These are phyloP conservation scores for Pneumocystis oryctolagi DNA, from an alignment of 1,139 yeast genomes.

Conservation along the genomic window DNA sequence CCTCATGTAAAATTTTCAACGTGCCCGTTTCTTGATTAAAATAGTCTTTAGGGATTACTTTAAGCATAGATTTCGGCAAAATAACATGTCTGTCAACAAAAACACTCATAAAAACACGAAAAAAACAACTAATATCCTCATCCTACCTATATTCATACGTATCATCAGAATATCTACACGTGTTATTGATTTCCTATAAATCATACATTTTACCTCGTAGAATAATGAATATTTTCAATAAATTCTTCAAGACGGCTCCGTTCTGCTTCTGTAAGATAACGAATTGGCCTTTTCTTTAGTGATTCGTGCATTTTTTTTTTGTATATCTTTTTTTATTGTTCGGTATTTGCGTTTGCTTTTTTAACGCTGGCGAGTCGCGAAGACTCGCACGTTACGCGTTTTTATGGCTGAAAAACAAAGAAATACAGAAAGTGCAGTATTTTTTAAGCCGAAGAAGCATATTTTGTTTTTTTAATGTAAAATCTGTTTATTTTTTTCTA, in stretches of 20 bases:
- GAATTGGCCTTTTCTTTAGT: slow-evolving; percentile 18
- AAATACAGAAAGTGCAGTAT: neutral
- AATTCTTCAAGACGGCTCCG: slow-evolving; percentile 77
- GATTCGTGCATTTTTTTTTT: neutral
- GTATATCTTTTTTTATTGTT: neutral
- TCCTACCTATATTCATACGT: slow-evolving; percentile 42
- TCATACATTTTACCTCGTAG: slow-evolving; percentile 43
- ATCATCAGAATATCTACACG: slow-evolving; percentile 63
- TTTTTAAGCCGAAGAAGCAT: no score
- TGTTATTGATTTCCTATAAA: neutral
- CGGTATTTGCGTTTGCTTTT: neutral
- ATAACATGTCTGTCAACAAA: slow-evolving; percentile 59
- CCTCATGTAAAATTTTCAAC: slow-evolving; percentile 74
- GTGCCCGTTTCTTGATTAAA: slow-evolving; percentile 94
- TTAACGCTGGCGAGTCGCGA: neutral
- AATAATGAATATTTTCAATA: slow-evolving; percentile 87
- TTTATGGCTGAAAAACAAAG: neutral
- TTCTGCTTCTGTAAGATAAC: slow-evolving; percentile 71
- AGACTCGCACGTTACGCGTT: neutral
- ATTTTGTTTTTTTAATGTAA: no score
- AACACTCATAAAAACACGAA: neutral
- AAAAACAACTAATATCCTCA: neutral
- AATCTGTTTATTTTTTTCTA: no score
- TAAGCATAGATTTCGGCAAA: slow-evolving; percentile 90
- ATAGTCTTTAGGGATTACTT: slow-evolving; percentile 89